A percentile compares a stretch with the other conserved stretches of the same genome.
phyloP scores from a whole-genome alignment of 768 basidiomycete genomes.

The Rossbeevera mucosa region DNA sequence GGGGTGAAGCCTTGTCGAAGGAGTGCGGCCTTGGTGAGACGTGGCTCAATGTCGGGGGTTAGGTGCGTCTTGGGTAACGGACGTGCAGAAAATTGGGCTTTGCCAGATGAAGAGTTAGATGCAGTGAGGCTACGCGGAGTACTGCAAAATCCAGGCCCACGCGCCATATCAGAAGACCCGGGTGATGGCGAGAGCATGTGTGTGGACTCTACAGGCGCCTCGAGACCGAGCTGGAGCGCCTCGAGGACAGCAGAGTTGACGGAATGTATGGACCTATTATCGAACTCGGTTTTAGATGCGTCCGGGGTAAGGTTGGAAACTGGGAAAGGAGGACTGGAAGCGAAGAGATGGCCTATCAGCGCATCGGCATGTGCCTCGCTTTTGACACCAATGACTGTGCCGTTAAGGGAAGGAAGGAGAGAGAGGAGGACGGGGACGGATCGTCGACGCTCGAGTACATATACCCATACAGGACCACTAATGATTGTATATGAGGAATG shows the following conservation, averaged over 20 bases:
- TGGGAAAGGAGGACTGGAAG: conserved; percentile 78
- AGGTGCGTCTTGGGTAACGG: conserved; percentile 56
- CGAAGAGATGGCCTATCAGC: conserved; percentile 75
- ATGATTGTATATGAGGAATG: conserved; percentile 4
- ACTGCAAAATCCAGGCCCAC: conserved; percentile 17
- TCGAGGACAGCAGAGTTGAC: conserved; percentile 46
- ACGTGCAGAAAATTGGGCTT: conserved; percentile 60
- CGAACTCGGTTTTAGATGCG: conserved; percentile 33
- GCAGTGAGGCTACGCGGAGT: conserved; percentile 29
- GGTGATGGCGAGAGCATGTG: conserved; percentile 39
- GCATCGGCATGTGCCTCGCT: conserved; percentile 68
- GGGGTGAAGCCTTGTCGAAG: conserved; percentile 59
- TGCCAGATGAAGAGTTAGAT: conserved; percentile 39
- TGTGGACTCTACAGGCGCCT: conserved; percentile 37
- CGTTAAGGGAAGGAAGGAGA: conserved; percentile 55
- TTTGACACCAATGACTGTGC: conserved; percentile 69
- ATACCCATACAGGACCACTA: conserved; percentile 89
- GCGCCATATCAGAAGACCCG: conserved; percentile 18
- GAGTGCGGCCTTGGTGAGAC: conserved; percentile 69
- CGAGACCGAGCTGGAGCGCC: conserved; percentile 38
- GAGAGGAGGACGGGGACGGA: conserved; percentile 78
- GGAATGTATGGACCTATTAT: conserved; percentile 36
- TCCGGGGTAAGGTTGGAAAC: conserved; percentile 55
- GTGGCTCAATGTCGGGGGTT: conserved; percentile 69
- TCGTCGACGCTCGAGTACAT: conserved; percentile 77